phyloP scores from a whole-genome alignment of 108 stramenopile genomes.

The Thalassiosira profunda region DNA sequence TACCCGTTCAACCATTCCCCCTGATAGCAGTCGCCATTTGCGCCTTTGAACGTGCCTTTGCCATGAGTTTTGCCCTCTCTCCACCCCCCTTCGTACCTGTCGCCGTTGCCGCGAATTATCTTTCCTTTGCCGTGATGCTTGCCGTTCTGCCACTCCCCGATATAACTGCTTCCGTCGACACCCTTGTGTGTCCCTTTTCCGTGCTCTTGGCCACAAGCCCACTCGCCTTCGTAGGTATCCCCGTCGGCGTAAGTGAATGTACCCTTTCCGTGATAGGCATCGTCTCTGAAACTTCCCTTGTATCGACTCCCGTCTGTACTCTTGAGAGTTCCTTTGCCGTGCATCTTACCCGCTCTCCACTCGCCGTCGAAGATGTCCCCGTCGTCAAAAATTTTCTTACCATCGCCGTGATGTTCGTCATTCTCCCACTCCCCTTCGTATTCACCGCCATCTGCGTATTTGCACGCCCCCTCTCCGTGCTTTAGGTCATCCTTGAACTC shows the following conservation, averaged over 20 bases:
- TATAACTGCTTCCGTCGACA: slow-evolving; percentile 69
- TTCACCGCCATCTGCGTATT: slow-evolving; percentile 67
- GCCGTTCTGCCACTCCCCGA: slow-evolving; percentile 88
- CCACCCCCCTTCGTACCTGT: slow-evolving; percentile 92
- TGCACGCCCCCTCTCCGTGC: slow-evolving; percentile 78
- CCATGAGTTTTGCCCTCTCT: slow-evolving; percentile 87
- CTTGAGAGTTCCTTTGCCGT: slow-evolving; percentile 80
- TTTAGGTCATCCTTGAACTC: slow-evolving; percentile 87
- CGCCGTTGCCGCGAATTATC: slow-evolving; percentile 77
- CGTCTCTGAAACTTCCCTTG: slow-evolving; percentile 87
- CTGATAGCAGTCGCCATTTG: slow-evolving; percentile 47
- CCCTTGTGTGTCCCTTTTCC: slow-evolving; percentile 81
- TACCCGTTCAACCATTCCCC: slow-evolving; percentile 89
- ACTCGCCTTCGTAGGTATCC: slow-evolving; percentile 89
- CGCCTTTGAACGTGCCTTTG: slow-evolving; percentile 79
- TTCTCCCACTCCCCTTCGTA: slow-evolving; percentile 91
- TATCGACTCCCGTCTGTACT: slow-evolving; percentile 81
- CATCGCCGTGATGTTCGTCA: slow-evolving; percentile 74
- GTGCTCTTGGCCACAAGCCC: slow-evolving; percentile 89
- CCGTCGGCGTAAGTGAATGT: slow-evolving; percentile 76
- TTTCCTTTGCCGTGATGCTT: slow-evolving; percentile 77
- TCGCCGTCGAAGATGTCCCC: slow-evolving; percentile 76
- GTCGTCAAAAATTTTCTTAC: slow-evolving; percentile 81
- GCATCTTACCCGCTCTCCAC: slow-evolving; percentile 84
- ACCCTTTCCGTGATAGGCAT: slow-evolving; percentile 80